phyloP scores from a whole-genome alignment of 805 yeast genomes.

The Zygotorulaspora florentina region DNA sequence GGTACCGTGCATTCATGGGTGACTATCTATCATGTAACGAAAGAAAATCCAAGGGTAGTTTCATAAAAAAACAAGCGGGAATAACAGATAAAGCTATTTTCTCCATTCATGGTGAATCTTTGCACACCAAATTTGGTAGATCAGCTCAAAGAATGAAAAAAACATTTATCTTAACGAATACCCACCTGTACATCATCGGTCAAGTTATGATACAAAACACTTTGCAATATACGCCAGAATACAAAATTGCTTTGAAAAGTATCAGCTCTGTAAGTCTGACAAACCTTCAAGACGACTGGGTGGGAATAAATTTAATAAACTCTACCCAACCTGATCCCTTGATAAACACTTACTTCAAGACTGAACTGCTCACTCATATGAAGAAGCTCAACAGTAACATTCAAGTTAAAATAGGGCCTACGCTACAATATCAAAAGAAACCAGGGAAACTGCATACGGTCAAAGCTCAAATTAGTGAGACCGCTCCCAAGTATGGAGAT shows the following conservation, averaged over 20 bases:
- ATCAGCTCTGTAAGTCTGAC: constrained; percentile 68
- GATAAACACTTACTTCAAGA: constrained; percentile 77
- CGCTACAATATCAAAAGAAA: constrained; percentile 82
- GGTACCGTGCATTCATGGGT: constrained; percentile 88
- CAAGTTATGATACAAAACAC: constrained; percentile 66
- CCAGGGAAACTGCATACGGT: constrained; percentile 75
- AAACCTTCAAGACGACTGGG: constrained; percentile 85
- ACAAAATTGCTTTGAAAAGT: constrained; percentile 52
- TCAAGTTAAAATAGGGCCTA: constrained; percentile 61
- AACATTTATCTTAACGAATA: constrained; percentile 62
- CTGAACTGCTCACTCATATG: constrained; percentile 77
- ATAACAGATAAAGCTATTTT: constrained; percentile 68
- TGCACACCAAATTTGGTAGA: constrained; percentile 86
- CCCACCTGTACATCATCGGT: constrained; percentile 62
- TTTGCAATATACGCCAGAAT: constrained; percentile 57
- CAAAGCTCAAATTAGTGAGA: constrained; percentile 57
- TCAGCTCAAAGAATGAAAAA: constrained; percentile 77
- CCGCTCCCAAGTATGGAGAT: constrained; percentile 68
- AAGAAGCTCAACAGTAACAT: constrained; percentile 57
- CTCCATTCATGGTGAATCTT: constrained; percentile 75
- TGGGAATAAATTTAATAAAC: constrained; percentile 47
- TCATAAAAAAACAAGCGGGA: constrained; percentile 63
- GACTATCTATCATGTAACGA: constrained; percentile 87
- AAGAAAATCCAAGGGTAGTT: constrained; percentile 69
- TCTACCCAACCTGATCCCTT: constrained; percentile 67